These are phyloP conservation scores for Globisporangium ultimum DNA, from an alignment of 352 stramenopile species.

Conservation along the genomic window DNA sequence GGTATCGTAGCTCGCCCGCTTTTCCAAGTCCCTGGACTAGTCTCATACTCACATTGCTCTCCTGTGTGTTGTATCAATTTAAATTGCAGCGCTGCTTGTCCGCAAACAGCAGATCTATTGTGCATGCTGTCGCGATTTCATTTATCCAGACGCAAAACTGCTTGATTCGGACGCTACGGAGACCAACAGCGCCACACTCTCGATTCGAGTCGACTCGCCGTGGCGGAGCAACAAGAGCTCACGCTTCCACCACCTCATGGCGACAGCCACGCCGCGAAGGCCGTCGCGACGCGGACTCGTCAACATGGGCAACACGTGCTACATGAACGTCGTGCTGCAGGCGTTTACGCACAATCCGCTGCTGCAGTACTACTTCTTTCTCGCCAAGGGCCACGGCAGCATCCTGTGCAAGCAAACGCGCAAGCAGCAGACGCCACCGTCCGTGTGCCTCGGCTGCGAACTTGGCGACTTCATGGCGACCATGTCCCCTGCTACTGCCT, in stretches of 20 bases:
- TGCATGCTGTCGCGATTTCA: slow-evolving; percentile 50
- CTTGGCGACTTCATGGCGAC: slow-evolving; percentile 41
- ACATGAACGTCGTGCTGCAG: slow-evolving; percentile 80
- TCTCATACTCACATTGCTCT: too few species aligned
- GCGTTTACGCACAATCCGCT: slow-evolving; percentile 66
- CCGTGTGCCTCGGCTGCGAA: slow-evolving; percentile 62
- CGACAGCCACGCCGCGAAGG: slow-evolving; percentile 10
- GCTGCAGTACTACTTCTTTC: slow-evolving; percentile 69
- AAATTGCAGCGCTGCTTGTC: slow-evolving; percentile 31
- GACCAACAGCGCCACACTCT: background rate
- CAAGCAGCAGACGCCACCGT: slow-evolving; percentile 22
- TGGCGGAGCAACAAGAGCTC: slow-evolving; percentile 24
- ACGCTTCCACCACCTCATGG: background rate
- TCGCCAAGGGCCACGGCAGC: slow-evolving; percentile 54
- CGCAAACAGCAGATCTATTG: slow-evolving; percentile 57
- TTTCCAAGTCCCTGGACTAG: background rate
- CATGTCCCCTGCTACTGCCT: slow-evolving; percentile 17
- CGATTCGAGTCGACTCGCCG: slow-evolving; percentile 1
- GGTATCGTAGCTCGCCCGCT: slow-evolving; percentile 20
- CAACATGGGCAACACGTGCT: slow-evolving; percentile 88
- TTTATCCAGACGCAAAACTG: slow-evolving; percentile 37
- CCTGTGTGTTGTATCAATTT: too few species aligned
- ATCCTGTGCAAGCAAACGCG: slow-evolving; percentile 60
- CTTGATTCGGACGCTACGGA: background rate
- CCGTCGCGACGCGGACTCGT: slow-evolving; percentile 50